Percentiles rank a stretch among this genome's conserved stretches.
Conservation (phyloP, 148 eudicot genomes). For the Linanthus parryae region DNA sequence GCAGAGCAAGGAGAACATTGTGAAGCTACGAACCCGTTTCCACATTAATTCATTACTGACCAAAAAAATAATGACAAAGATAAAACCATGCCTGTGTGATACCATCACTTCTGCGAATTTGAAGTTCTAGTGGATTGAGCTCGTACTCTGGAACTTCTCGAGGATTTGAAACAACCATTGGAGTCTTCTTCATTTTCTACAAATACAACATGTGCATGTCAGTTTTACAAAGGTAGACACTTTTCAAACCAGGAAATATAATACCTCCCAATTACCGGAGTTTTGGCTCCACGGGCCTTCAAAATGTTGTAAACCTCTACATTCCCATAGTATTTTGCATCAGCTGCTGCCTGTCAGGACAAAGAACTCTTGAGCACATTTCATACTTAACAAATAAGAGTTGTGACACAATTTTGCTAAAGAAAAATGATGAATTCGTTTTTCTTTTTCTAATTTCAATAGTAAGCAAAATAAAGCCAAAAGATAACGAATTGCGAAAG, state of each 20-base stretch:
- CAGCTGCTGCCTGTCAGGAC: slow-evolving; percentile 84
- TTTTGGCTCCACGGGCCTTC: slow-evolving; percentile 94
- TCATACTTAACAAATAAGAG: background rate
- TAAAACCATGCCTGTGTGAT: slow-evolving; percentile 76
- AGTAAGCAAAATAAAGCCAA: too few species aligned
- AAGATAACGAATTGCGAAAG: too few species aligned
- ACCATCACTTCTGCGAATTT: slow-evolving; percentile 90
- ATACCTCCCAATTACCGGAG: slow-evolving; percentile 45
- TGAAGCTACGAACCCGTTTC: too few species aligned
- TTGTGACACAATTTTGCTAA: too few species aligned
- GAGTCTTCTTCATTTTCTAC: slow-evolving; percentile 91
- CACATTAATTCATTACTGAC: too few species aligned
- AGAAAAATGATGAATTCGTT: too few species aligned
- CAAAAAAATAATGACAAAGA: too few species aligned
- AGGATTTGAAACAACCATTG: slow-evolving; percentile 93
- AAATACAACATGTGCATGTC: too few species aligned
- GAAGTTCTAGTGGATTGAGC: slow-evolving; percentile 95
- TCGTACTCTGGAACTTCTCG: slow-evolving; percentile 98
- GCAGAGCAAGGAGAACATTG: too few species aligned
- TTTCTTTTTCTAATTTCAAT: too few species aligned
- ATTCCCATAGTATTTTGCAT: slow-evolving; percentile 94
- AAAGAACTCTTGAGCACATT: too few species aligned
- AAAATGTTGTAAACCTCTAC: slow-evolving; percentile 71
- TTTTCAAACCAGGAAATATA: background rate
- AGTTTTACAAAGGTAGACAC: slow-evolving; percentile 6